These are phyloP conservation scores for Vicia villosa DNA, from an alignment of 306 rosid species.

Conservation along the genomic window DNA sequence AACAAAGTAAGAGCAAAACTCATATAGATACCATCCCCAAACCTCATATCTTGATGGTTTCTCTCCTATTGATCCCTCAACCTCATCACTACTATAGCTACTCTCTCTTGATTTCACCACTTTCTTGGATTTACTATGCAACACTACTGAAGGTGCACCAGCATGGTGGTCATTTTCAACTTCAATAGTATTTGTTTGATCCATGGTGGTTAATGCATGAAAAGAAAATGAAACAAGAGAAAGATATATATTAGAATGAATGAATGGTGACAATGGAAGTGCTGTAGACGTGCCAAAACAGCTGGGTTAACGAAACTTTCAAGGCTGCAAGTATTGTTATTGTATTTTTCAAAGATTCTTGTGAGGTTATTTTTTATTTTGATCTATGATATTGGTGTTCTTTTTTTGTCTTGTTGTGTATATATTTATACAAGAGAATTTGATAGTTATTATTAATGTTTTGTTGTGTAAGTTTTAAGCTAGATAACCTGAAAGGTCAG, in stretches of 20 bases:
- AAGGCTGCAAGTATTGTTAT: conserved; percentile 17
- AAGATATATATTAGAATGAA: not conserved
- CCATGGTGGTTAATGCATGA: not conserved
- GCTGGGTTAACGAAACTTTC: conserved; percentile 49
- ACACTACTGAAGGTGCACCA: conserved; percentile 1
- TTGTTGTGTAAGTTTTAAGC: not conserved
- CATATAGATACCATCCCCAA: conserved; percentile 74
- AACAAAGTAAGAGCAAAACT: conserved; percentile 71
- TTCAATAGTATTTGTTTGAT: no score
- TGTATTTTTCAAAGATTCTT: not conserved
- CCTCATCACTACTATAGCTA: conserved; percentile 1
- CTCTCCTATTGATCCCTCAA: conserved; percentile 51
- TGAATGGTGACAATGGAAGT: not conserved
- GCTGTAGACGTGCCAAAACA: conserved; percentile 30
- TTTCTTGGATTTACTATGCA: conserved; percentile 27
- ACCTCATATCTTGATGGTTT: conserved; percentile 59
- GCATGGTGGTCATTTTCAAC: not conserved
- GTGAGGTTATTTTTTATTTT: not conserved
- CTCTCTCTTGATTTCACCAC: conserved; percentile 42
- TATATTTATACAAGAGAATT: not conserved
- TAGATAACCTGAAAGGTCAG: not conserved
- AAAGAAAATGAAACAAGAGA: not conserved
- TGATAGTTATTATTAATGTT: not conserved
- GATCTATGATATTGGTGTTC: not conserved
- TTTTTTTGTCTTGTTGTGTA: not conserved